phyloP scores from a whole-genome alignment of 768 basidiomycete genomes.

The Termitomyces sp. region DNA sequence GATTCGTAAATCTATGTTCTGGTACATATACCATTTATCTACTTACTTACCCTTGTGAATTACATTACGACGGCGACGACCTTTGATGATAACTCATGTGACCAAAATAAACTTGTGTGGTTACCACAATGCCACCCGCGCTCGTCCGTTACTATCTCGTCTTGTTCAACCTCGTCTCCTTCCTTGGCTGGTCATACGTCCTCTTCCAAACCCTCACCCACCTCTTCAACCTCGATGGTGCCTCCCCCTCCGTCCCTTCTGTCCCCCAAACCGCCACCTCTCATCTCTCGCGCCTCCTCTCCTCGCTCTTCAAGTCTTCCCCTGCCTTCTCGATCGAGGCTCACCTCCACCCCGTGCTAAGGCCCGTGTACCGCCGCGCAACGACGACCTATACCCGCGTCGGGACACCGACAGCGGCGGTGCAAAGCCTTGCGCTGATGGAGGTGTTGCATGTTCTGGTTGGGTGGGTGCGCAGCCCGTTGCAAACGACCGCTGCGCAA shows the following conservation, averaged over 20 bases:
- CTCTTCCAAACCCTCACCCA: constrained; percentile 53
- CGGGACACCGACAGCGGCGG: constrained; percentile 58
- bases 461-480: constrained; percentile 75
- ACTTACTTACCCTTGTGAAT: too few species aligned
- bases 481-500: constrained; percentile 73
- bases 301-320: constrained; percentile 27
- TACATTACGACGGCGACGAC: too few species aligned
- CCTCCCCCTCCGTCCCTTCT: constrained; percentile 23
- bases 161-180: constrained; percentile 73
- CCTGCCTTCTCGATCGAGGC: constrained; percentile 29
- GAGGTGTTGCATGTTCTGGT: constrained; percentile 81
- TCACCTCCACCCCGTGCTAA: constrained; percentile 33
- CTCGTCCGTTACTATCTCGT: constrained; percentile 61
- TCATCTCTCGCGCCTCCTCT: constrained; percentile 31
- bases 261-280: constrained; percentile 25
- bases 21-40: too few species aligned
- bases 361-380: constrained; percentile 46
- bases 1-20: not conserved
- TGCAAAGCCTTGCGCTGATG: constrained; percentile 81
- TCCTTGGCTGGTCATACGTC: constrained; percentile 72
- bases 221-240: constrained; percentile 41
- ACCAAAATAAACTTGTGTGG: too few species aligned
- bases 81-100: not conserved
- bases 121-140: constrained; percentile 18
- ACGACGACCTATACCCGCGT: constrained; percentile 58